A percentile compares a stretch with the other conserved stretches of the same genome.
phyloP scores from a whole-genome alignment of 768 basidiomycete genomes.

The Termitomyces sp. region DNA sequence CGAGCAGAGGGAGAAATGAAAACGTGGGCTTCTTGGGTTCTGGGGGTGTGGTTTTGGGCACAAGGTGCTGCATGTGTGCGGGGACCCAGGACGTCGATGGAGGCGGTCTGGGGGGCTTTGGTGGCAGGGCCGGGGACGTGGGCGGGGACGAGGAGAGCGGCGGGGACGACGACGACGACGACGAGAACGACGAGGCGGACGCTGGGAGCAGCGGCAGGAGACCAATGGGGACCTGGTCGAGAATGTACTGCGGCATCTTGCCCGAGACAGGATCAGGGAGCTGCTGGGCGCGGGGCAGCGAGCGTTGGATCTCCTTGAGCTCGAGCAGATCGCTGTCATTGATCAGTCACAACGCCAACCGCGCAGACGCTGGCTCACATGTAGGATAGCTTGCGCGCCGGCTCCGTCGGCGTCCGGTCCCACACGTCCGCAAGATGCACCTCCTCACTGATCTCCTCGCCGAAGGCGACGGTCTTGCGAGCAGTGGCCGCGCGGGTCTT shows the following conservation, averaged over 20 bases:
- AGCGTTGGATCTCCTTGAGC: conserved; percentile 63
- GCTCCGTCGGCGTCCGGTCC: conserved; percentile 71
- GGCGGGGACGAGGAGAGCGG: too few species aligned
- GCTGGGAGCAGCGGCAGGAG: conserved; percentile 51
- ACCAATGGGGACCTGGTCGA: conserved; percentile 56
- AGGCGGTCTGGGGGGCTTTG: too few species aligned
- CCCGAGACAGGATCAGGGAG: conserved; percentile 37
- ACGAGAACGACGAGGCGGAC: conserved; percentile 5
- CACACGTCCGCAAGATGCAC: conserved; percentile 69
- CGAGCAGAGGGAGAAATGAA: conserved; percentile 31
- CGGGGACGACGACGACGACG: conserved; percentile 8
- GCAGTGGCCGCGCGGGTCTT: conserved; percentile 19
- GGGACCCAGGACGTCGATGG: conserved; percentile 15
- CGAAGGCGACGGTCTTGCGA: conserved; percentile 62
- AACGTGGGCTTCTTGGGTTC: conserved; percentile 25
- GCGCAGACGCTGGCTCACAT: conserved; percentile 45
- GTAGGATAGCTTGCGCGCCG: conserved; percentile 57
- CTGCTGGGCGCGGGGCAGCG: conserved; percentile 55
- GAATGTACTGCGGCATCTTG: conserved; percentile 33
- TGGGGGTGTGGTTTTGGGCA: conserved; percentile 15
- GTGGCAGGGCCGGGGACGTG: too few species aligned
- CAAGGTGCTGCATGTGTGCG: conserved; percentile 27
- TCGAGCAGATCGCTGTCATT: conserved; percentile 53
- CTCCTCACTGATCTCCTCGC: conserved; percentile 47
- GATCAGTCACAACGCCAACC: conserved; percentile 12